Evolutionary conservation across 179 eudicot species (phyloP), one percentile per base, ranked within the genome.

Genomic region (Sideroxylon spinosum): DNA sequence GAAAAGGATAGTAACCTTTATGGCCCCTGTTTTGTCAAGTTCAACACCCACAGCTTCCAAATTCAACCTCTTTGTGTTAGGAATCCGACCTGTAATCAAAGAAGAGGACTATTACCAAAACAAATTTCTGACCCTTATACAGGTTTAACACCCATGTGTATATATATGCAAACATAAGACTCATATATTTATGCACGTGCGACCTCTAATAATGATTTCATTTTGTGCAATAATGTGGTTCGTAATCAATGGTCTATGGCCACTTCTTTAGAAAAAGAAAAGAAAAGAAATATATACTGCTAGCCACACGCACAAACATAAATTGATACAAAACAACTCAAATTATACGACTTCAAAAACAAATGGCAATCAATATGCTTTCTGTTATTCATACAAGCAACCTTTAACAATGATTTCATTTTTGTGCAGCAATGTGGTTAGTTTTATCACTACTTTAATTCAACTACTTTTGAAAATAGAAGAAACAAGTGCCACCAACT

Each of bases 1-100:
- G 70, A 72, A 29, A 74, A 72, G 55, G 65, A 63, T 67, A 75
- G 7, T 78, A 68, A 93, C 99, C 99, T 93, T 91, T 16, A 95
- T 74, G 73, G 98, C 98, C 83, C 96, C 92, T 29, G 74, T 66
- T 52, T 65, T 76, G 77, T 94, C 98, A 83, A 94, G 81, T 76
- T 94, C 91, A 75, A 93, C 97, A 71, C 96, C 97, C 26, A 89
- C 92, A 82, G 92, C 85, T 76, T 88, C 87, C 88, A 95, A 85
- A 80, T 94, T 95, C 79, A 95, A 80, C 86, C 99, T 87, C 85
- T 92, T 92, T 32, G 99, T 77, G 82, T 95, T 95, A 19, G 99
- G 97, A 82, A 83, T 49, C 74, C 98, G 89, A 11, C 99, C 99
- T 95, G 89, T 75, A 81, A 65, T 50, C 48, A 81, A 32, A 3